Evolutionary conservation across 192 early-diverging fungal species (phyloP), one percentile per base, ranked within the genome.

Genomic region (Backusella circina): DNA sequence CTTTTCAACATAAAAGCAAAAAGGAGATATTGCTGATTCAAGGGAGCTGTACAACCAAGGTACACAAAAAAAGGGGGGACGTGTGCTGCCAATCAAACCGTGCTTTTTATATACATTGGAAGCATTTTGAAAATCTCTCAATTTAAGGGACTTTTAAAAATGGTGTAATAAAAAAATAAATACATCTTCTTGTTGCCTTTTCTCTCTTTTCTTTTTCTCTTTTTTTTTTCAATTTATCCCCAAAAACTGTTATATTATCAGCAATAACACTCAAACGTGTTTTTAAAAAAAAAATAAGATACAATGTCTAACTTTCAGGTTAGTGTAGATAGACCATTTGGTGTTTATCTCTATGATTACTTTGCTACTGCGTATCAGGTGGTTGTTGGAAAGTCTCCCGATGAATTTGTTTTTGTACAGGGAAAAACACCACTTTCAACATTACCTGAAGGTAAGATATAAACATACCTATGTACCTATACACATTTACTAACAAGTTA

Each of bases 351-450:
- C 70, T 77, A 81, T 67, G 76, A 82, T 37, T 84, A 83, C 72
- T 86, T 88, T 74, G 74, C 39, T 32, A 70, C 82, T 67, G 75
- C 65, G 41, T 88, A 85, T 65, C 67, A 73, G 28, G 73, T 79
- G 32, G 71, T 83, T 26, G 80, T 77, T 26, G 85, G 87, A 67
- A 83, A 82, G 39, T 65, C 82, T 50, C 79, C 83, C 50, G 66
- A 78, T 67, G 76, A 80, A 5, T 88, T 88, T 77, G 70, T 35
- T 33, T 88, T 88, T 69, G 69, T 79, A 30, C 76, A 82, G 65
- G 85, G 85, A 9, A 77, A 83, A 23, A 88, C 87, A 2, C 85
- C 87, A 39, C 68, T 88, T 39, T 88, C 87, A 18, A 85, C 87
- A 35, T 65, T 80, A 31, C 66, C 77, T n/a, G 84, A 86, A 80